phyloP scores from a whole-genome alignment of 371 early-diverging fungal species.

The Dentiscutata heterogama region DNA sequence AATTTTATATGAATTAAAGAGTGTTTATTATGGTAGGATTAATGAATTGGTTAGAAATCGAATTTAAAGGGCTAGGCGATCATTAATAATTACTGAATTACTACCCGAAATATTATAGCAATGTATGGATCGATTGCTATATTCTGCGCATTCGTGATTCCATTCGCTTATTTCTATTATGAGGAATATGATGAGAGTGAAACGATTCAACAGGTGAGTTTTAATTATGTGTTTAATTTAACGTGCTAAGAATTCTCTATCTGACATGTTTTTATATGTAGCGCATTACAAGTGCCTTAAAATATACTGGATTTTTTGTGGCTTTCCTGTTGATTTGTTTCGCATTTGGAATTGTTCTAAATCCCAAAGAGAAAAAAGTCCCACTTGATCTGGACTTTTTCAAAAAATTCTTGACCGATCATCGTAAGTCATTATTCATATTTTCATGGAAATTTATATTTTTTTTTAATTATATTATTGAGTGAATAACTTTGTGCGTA shows the following conservation, averaged over 20 bases:
- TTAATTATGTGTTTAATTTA: background rate
- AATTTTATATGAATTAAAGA: conserved; percentile 59
- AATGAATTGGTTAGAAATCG: background rate
- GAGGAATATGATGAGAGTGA: conserved; percentile 68
- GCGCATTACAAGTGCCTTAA: conserved; percentile 57
- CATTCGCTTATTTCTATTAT: conserved; percentile 74
- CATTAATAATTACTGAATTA: background rate
- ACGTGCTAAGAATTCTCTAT: background rate
- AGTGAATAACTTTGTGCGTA: background rate
- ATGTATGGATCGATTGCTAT: conserved; percentile 63
- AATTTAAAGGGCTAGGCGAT: background rate
- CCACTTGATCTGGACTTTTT: conserved; percentile 67
- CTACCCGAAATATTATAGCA: conserved; percentile 48
- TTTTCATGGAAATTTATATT: no score
- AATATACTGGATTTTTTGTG: conserved; percentile 67
- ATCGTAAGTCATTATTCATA: conserved; percentile 52
- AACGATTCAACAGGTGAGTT: conserved; percentile 44
- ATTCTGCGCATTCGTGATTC: conserved; percentile 66
- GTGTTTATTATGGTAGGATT: conserved; percentile 66
- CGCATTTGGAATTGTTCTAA: conserved; percentile 60
- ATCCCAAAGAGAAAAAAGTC: conserved; percentile 51
- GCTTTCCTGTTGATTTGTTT: conserved; percentile 58
- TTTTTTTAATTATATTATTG: background rate
- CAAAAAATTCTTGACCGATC: conserved; percentile 58
- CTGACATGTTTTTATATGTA: conserved; percentile 40